A percentile compares a stretch with the other conserved stretches of the same genome.
Conservation (phyloP, 257 asterid species). For the Leonotis leonurus region DNA sequence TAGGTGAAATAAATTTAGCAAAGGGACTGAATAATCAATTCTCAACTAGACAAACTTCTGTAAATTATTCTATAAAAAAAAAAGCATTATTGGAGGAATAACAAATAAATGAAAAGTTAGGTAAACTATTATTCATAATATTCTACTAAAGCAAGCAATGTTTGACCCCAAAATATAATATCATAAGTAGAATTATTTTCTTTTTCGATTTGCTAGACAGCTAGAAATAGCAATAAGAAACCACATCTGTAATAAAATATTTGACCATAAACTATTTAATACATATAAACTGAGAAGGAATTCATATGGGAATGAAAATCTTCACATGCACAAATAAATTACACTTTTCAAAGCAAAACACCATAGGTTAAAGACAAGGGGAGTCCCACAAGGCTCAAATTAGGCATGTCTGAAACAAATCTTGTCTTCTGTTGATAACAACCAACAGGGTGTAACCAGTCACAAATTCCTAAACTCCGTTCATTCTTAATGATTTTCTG, state of each 20-base stretch:
- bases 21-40: background rate
- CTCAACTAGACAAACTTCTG: background rate
- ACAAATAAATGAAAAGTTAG: slow-evolving; percentile 12
- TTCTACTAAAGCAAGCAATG: slow-evolving; percentile 12
- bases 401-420: slow-evolving; percentile 1
- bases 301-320: background rate
- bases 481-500: background rate
- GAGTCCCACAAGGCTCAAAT: slow-evolving; percentile 1
- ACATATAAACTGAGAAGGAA: background rate
- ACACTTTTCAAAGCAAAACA: background rate
- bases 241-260: slow-evolving; percentile 8
- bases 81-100: background rate
- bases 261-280: background rate
- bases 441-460: slow-evolving; percentile 17
- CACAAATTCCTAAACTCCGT: background rate
- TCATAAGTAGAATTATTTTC: no score
- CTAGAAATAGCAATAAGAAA: slow-evolving; percentile 13
- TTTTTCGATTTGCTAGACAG: slow-evolving; percentile 14
- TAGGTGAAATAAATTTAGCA: background rate
- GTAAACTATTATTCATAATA: slow-evolving; percentile 15
- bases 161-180: slow-evolving; percentile 10
- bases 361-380: background rate
- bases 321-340: background rate
- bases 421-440: slow-evolving; percentile 13
- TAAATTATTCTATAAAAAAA: background rate